Conservation (phyloP, 169 alveolate species). For the Eimeria necatrix region DNA sequence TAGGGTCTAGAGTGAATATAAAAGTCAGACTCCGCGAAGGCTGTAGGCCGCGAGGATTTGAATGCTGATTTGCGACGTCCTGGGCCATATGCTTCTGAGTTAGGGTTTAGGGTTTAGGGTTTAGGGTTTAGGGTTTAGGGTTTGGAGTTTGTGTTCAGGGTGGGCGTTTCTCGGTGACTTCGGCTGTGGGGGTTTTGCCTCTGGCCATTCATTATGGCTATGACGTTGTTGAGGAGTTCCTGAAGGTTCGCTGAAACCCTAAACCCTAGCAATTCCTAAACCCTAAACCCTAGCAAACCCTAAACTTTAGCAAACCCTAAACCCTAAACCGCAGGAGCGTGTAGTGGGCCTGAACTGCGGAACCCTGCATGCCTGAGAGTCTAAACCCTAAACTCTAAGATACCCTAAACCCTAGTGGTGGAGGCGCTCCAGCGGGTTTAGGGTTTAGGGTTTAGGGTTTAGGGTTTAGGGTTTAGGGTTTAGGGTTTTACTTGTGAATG, state of each 20-base stretch:
- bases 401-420: no score
- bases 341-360: no score
- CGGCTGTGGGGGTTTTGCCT: conserved; percentile 99
- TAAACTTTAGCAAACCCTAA: no score
- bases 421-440: conserved; percentile 1
- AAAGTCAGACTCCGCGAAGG: not conserved
- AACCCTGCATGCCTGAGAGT: no score
- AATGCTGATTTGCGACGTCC: no score
- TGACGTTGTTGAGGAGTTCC: conserved; percentile 91
- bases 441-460: not conserved
- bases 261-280: not conserved
- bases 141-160: conserved; percentile 17
- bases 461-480: not conserved
- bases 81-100: no score
- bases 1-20: not conserved
- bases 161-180: conserved; percentile 98
- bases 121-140: not conserved
- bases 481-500: not conserved
- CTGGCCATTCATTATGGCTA: conserved; percentile 95
- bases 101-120: not conserved
- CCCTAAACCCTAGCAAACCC: not conserved
- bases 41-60: no score
- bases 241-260: conserved; percentile 82
- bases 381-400: no score
- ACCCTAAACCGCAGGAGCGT: no score